Base-by-base conservation (phyloP, 2,329 filamentous ascomycete genomes). In the Achaetomium macrosporum region DNA sequence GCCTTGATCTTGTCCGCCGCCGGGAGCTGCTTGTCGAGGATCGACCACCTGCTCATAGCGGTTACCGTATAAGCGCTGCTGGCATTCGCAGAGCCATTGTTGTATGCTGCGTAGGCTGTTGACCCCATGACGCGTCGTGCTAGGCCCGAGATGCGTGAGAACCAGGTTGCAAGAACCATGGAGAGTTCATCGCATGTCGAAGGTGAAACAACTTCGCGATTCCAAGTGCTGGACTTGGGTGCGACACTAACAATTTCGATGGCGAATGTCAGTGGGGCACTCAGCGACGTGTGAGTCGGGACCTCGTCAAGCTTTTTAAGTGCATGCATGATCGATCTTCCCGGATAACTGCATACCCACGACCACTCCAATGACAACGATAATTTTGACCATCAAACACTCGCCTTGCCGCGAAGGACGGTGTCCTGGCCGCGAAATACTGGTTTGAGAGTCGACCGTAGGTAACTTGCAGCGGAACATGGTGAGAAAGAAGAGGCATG, bases 11-110 rank as follows among this genome's bases (percentile, higher is more conserved):
- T 76, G 40, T 86, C 76, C 11, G 83, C 76, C 31, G 81, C 79
- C 8, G 90, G 88, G 33, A 93, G 75, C 56, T 85, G 79, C 65
- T 82, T 85, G 64, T 84, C 83, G 56, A 85, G 74, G 61, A 90
- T 83, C 39, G 89, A 95, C 91, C 91, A 96, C 61, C 91, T 78
- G 69, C 85, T 85, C 57, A 96, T 73, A 40, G 85, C 82, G 15
- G 89, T 95, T 55, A 87, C 70, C 1, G 89, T 95, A 61, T 68
- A 61, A n/a, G 45, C 13, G 49, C 52, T 56, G 53, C 46, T 53
- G 29, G 56, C 57, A 41, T 51, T 56, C 42, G 61, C 51, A 44
- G 53, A 50, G 56, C 59, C 59, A 57, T 61, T 61, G 36, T 53
- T 50, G 54, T 57, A 61, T 8, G 56, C 57, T 33, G 59, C 40